Evolutionary conservation across 805 yeast genomes (phyloP).

Genomic region (Pichia insulana): DNA sequence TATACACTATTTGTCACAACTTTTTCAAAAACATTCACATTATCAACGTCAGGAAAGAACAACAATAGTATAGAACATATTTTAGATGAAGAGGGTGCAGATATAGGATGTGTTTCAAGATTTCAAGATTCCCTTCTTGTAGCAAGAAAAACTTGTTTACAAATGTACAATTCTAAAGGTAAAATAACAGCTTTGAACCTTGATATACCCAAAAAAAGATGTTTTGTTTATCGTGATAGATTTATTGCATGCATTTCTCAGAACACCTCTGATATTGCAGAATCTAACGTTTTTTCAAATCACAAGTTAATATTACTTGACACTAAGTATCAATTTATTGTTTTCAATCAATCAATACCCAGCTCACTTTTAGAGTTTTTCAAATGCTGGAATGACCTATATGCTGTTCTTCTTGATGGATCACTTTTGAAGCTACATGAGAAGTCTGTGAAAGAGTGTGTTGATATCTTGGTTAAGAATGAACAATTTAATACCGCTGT

Average conservation of each 20-base stretch:
- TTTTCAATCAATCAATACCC: slow-evolving; percentile 62
- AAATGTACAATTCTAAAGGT: slow-evolving; percentile 50
- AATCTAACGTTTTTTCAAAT: slow-evolving; percentile 25
- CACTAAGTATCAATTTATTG: slow-evolving; percentile 55
- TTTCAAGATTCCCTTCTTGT: slow-evolving; percentile 41
- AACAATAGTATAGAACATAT: slow-evolving; percentile 49
- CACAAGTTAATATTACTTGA: slow-evolving; percentile 63
- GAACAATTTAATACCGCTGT: slow-evolving; percentile 69
- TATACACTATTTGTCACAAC: slow-evolving; percentile 64
- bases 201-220: slow-evolving; percentile 46
- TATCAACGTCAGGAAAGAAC: slow-evolving; percentile 72
- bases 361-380: slow-evolving; percentile 54
- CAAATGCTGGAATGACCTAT: slow-evolving; percentile 46
- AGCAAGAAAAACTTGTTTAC: slow-evolving; percentile 54
- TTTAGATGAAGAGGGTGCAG: slow-evolving; percentile 42
- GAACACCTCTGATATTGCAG: slow-evolving; percentile 27
- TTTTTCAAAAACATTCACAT: slow-evolving; percentile 58
- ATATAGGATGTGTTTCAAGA: slow-evolving; percentile 39
- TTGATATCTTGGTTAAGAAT: slow-evolving; percentile 59
- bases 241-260: slow-evolving; percentile 46
- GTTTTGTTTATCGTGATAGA: slow-evolving; percentile 35
- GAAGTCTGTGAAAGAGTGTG: slow-evolving; percentile 54
- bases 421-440: slow-evolving; percentile 60
- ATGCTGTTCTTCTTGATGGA: slow-evolving; percentile 67
- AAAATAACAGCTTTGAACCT: slow-evolving; percentile 47